Evolutionary conservation across 2,329 filamentous ascomycete genomes (phyloP).

Genomic region (Beauveria sp.): DNA sequence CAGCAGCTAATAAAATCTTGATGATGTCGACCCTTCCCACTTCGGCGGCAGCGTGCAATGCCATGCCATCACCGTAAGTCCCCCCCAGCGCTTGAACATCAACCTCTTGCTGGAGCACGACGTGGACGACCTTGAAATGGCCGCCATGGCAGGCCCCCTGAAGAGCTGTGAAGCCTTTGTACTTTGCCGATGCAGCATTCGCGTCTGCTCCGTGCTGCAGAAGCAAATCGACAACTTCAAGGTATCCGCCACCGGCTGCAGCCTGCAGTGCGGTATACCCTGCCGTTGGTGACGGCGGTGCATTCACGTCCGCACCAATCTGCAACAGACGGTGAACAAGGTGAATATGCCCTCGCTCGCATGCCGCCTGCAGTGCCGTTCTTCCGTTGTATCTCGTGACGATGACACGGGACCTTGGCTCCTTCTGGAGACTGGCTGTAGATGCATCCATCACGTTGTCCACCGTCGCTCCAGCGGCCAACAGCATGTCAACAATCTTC

Average conservation of each 20-base stretch:
- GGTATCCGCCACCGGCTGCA: constrained; percentile 12
- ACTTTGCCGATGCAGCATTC: constrained; percentile 14
- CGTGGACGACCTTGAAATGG: constrained; percentile 23
- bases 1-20: background rate
- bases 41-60: constrained; percentile 15
- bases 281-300: constrained; percentile 15
- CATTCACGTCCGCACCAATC: constrained; percentile 26
- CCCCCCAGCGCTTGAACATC: constrained; percentile 19
- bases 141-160: constrained; percentile 27
- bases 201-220: constrained; percentile 15
- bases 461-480: background rate
- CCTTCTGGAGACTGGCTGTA: background rate
- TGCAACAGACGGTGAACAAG: constrained; percentile 22
- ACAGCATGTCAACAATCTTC: background rate
- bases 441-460: background rate
- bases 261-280: constrained; percentile 20
- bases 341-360: constrained; percentile 19
- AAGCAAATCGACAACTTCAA: constrained; percentile 12
- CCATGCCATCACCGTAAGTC: constrained; percentile 14
- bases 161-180: constrained; percentile 24
- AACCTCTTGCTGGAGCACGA: constrained; percentile 17
- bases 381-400: constrained; percentile 24
- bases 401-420: background rate
- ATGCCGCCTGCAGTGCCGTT: constrained; percentile 32
- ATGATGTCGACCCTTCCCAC: constrained; percentile 13